Percentiles rank a stretch among this genome's conserved stretches.
Evolutionary conservation across 75 land plant species (phyloP).

Genomic region (Sequoia sempervirens): DNA sequence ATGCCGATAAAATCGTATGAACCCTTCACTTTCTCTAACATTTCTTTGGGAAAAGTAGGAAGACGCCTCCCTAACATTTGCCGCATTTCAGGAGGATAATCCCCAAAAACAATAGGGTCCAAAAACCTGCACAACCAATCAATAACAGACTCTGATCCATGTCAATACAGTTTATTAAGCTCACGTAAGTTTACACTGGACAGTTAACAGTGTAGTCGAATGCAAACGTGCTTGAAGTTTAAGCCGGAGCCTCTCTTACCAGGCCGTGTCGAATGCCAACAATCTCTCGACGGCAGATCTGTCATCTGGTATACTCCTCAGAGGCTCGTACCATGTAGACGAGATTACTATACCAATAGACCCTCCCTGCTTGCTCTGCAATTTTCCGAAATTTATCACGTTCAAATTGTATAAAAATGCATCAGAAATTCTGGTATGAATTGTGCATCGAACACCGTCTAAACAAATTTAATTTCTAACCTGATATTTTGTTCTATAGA

Average conservation of each 20-base stretch:
- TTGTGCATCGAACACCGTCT: too few relatives aligned
- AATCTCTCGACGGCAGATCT: conserved; percentile 34
- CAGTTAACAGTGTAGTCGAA: background rate
- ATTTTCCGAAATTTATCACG: too few relatives aligned
- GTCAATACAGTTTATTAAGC: too few relatives aligned
- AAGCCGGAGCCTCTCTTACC: conserved; percentile 24
- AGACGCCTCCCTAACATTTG: conserved; percentile 20
- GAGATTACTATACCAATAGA: conserved; percentile 40
- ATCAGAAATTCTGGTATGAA: background rate
- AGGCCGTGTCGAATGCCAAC: conserved; percentile 35
- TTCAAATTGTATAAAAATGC: too few relatives aligned
- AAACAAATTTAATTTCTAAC: background rate
- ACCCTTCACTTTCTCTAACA: conserved; percentile 34
- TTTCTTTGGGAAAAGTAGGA: conserved; percentile 13
- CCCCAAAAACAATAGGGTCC: conserved; percentile 53
- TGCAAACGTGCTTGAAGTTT: too few relatives aligned
- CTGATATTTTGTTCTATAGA: conserved; percentile 5
- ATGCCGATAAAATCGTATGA: conserved; percentile 47
- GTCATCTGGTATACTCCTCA: conserved; percentile 19
- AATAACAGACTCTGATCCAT: background rate
- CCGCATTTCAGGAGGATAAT: conserved; percentile 41
- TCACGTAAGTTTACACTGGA: background rate
- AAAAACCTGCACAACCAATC: conserved; percentile 22
- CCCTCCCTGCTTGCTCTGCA: conserved; percentile 48
- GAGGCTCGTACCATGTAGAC: conserved; percentile 46